These are phyloP conservation scores for Acanthamoeba rhysodes DNA, from an alignment of 208 protist species.

Conservation along the genomic window DNA sequence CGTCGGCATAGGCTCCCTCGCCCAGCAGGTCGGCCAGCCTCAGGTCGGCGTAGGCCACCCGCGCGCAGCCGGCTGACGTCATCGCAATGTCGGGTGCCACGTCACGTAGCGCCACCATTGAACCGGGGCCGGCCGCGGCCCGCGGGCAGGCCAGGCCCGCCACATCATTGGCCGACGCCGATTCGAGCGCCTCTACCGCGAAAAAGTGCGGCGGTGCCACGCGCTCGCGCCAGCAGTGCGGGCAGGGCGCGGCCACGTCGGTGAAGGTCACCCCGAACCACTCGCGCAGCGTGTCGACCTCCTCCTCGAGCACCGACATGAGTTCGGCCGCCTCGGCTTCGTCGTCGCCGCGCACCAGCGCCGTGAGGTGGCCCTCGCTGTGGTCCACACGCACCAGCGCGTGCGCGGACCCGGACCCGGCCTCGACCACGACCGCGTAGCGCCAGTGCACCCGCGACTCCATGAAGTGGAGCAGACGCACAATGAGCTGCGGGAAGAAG, in stretches of 20 bases:
- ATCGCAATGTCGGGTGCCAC: slow-evolving; percentile 61
- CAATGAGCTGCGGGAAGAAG: slow-evolving; percentile 70
- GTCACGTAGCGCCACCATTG: background rate
- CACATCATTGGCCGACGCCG: slow-evolving; percentile 41
- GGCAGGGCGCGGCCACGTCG: background rate
- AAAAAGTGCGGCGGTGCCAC: background rate
- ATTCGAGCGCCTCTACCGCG: background rate
- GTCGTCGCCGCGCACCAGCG: slow-evolving; percentile 14
- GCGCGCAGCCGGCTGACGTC: background rate
- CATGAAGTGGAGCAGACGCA: slow-evolving; percentile 53
- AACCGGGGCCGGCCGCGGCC: background rate
- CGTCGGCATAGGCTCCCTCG: slow-evolving; percentile 69
- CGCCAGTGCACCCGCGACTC: slow-evolving; percentile 67
- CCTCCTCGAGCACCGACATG: slow-evolving; percentile 56
- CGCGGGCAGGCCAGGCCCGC: background rate
- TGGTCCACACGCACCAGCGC: slow-evolving; percentile 35
- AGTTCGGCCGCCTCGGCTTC: background rate
- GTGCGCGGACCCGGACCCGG: background rate
- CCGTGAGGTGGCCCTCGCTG: slow-evolving; percentile 7
- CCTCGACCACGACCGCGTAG: slow-evolving; percentile 35
- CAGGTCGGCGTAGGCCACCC: slow-evolving; percentile 3
- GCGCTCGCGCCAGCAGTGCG: slow-evolving; percentile 39
- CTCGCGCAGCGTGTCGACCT: slow-evolving; percentile 54
- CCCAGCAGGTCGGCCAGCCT: slow-evolving; percentile 49
- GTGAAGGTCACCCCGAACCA: slow-evolving; percentile 67